A percentile compares a stretch with the other conserved stretches of the same genome.
These are phyloP conservation scores for Clausena lansium DNA, from an alignment of 345 rosid species.

Conservation along the genomic window DNA sequence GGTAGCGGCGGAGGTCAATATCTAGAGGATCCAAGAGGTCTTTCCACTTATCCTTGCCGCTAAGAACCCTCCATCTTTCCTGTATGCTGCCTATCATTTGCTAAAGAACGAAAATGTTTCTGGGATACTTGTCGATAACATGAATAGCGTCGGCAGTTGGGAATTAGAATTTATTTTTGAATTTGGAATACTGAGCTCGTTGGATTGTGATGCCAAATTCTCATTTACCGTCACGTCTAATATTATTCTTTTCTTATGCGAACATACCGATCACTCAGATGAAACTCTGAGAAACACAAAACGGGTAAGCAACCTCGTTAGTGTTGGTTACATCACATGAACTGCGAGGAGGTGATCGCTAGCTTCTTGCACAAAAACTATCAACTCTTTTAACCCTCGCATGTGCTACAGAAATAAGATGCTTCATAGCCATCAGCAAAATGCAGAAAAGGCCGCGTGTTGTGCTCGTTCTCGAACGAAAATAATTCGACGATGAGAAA, in stretches of 20 bases:
- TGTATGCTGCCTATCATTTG: conserved; percentile 13
- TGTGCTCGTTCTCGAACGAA: too few species aligned
- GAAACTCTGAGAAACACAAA: background rate
- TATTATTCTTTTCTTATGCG: background rate
- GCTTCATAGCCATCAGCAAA: background rate
- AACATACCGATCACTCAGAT: background rate
- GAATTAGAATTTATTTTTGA: background rate
- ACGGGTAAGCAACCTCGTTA: background rate
- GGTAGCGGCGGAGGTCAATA: conserved; percentile 28
- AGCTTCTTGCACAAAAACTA: background rate
- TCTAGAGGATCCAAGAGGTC: conserved; percentile 28
- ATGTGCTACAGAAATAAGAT: background rate
- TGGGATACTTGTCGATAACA: background rate
- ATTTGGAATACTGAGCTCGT: background rate
- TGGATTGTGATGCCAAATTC: background rate
- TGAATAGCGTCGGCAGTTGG: too few species aligned
- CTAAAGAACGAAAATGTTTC: background rate
- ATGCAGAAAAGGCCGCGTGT: background rate
- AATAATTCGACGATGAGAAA: too few species aligned
- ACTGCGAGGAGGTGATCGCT: background rate
- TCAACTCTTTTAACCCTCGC: background rate
- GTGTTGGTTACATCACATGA: background rate
- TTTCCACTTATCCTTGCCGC: conserved; percentile 28
- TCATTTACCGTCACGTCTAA: background rate
- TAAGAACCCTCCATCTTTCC: conserved; percentile 31